Base-by-base conservation (phyloP, 1,139 yeast genomes). In the Geotrichum carabidarum region DNA sequence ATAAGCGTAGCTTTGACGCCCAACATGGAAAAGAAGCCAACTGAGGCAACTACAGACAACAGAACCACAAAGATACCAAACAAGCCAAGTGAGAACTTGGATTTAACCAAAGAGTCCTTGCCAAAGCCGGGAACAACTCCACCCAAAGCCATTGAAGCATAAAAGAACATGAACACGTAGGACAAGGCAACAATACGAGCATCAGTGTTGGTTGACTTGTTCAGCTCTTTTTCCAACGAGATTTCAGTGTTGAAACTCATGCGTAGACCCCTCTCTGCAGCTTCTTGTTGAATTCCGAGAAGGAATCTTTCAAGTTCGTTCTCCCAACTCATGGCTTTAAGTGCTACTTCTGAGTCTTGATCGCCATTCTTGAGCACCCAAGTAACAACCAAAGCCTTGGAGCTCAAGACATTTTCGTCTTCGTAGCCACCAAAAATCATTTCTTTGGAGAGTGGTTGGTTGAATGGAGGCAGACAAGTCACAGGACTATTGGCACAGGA, bases 1-100 rank as follows among this genome's bases (percentile, higher is more conserved):
- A 93, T 91, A 42, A 93, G 74, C 0, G 98, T 93, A 0, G 95
- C 87, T 64, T 86, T 88, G 51, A 91, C 71, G 0, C 95, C 95
- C 17, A 86, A 60, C 9, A 80, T 65, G 8, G 95, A 78, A 68
- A 88, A 85, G 87, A 63, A 50, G 62, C 97, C 97, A 1, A 90
- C 87, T 0, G 97, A 81, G 0, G 95, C 78, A 0, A 81, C 70
- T 0, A 91, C 95, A 0, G 97, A 89, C 14, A 88, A 67, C 27
- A 89, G 69, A 6, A 93, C 96, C 42, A 91, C 86, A 11, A 82
- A 58, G 34, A 93, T 87, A 0, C 98, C 98, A 34, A 85, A 77
- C 32, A 89, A 70, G 0, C 97, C 98, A 32, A 93, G 74, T 18
- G 83, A 76, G 60, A 89, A 82, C 60, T 94, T 79, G 0, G 95